Conservation (phyloP, 2,329 filamentous ascomycete species). For the Ophiocordyceps camponoti-leonardi region DNA sequence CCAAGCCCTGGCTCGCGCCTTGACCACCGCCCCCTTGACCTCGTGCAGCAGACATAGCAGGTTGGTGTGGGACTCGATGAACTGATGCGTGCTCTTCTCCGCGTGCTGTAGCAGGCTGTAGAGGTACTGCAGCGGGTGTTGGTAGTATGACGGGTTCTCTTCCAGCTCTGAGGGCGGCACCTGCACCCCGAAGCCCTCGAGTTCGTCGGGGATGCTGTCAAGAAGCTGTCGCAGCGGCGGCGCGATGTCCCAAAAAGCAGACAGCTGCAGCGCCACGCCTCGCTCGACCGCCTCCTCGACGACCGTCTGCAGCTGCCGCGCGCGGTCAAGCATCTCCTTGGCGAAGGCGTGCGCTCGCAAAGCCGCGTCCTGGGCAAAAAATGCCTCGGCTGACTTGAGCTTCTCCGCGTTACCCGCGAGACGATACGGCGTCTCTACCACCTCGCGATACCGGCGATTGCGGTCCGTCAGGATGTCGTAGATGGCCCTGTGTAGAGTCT, state of each 20-base stretch:
- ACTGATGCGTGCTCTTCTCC: slow-evolving; percentile 88
- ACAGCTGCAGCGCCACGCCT: slow-evolving; percentile 81
- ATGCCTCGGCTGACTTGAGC: slow-evolving; percentile 57
- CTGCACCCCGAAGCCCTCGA: slow-evolving; percentile 48
- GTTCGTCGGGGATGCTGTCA: slow-evolving; percentile 53
- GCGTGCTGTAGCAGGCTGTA: slow-evolving; percentile 72
- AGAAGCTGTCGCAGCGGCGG: slow-evolving; percentile 63
- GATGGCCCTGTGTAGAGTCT: slow-evolving; percentile 67
- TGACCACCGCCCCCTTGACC: slow-evolving; percentile 63
- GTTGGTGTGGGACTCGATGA: slow-evolving; percentile 89
- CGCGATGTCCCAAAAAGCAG: slow-evolving; percentile 95
- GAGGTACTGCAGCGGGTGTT: slow-evolving; percentile 78
- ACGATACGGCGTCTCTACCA: slow-evolving; percentile 67
- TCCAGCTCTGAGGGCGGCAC: slow-evolving; percentile 66
- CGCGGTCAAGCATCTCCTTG: slow-evolving; percentile 53
- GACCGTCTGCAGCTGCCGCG: slow-evolving; percentile 58
- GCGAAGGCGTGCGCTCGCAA: slow-evolving; percentile 57
- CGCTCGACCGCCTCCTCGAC: slow-evolving; percentile 73
- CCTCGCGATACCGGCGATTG: slow-evolving; percentile 70
- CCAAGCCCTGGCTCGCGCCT: slow-evolving; percentile 47
- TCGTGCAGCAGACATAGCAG: slow-evolving; percentile 80
- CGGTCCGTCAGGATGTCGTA: slow-evolving; percentile 74
- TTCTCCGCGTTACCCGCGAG: slow-evolving; percentile 64
- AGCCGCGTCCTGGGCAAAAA: slow-evolving; percentile 65
- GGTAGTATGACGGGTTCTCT: slow-evolving; percentile 69